Percentiles rank a stretch among this genome's conserved stretches.
Evolutionary conservation across 1,284 basidiomycete species (phyloP).

Genomic region (Sanghuangporus weigelae): DNA sequence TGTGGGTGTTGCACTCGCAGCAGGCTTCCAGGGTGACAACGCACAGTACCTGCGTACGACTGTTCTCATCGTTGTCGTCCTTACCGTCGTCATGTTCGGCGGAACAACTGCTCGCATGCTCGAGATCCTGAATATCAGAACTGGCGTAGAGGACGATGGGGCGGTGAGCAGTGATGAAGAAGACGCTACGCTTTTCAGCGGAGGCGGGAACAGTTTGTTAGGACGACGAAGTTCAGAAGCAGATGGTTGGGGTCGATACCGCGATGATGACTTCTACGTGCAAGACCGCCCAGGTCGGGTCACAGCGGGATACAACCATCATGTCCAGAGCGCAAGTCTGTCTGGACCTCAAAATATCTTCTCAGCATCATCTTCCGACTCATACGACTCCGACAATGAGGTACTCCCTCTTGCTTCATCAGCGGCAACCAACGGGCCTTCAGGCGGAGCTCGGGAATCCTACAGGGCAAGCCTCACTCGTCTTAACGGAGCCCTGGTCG

Average conservation of each 20-base stretch:
- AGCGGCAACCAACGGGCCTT: constrained; percentile 28
- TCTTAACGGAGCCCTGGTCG: constrained; percentile 34
- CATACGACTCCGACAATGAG: constrained; percentile 67
- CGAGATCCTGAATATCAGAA: constrained; percentile 93
- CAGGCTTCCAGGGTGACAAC: constrained; percentile 90
- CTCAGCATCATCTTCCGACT: constrained; percentile 62
- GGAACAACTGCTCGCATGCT: constrained; percentile 97
- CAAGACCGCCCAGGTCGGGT: constrained; percentile 33
- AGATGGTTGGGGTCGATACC: constrained; percentile 38
- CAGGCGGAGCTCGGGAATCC: constrained; percentile 18
- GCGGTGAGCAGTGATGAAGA: constrained; percentile 81
- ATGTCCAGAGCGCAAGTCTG: constrained; percentile 35
- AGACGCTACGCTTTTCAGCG: constrained; percentile 30
- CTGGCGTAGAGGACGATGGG: constrained; percentile 91
- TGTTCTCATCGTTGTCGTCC: constrained; percentile 91
- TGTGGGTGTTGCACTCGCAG: constrained; percentile 94
- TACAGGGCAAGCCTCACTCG: constrained; percentile 19
- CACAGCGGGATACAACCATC: constrained; percentile 49
- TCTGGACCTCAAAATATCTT: constrained; percentile 35
- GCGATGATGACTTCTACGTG: constrained; percentile 46
- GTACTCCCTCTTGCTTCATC: constrained; percentile 76
- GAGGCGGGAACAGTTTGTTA: constrained; percentile 27
- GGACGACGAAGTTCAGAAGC: constrained; percentile 21
- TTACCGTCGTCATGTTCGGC: constrained; percentile 94
- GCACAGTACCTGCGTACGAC: constrained; percentile 90